phyloP scores from a whole-genome alignment of 1,139 yeast species.

The Kluyveromyces sp. region DNA sequence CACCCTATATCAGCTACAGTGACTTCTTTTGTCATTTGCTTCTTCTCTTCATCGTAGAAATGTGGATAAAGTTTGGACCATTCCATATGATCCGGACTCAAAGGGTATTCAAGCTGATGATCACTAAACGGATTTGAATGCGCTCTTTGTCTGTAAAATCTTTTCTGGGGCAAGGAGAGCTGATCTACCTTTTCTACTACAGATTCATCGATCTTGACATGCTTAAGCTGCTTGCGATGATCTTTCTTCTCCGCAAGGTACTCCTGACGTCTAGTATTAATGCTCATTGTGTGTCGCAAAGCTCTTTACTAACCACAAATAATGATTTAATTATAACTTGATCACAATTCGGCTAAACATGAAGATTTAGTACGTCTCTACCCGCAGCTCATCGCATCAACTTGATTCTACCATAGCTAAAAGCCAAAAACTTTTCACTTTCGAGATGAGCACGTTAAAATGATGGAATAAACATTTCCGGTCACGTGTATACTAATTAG shows the following conservation, averaged over 20 bases:
- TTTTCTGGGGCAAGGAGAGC: slow-evolving; percentile 65
- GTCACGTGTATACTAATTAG: background rate
- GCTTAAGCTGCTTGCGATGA: slow-evolving; percentile 36
- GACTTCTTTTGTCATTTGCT: slow-evolving; percentile 48
- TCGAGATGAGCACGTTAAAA: too few species aligned
- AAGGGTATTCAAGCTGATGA: slow-evolving; percentile 84
- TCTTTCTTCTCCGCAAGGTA: slow-evolving; percentile 32
- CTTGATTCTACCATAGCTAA: background rate
- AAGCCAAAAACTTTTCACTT: background rate
- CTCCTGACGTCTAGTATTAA: slow-evolving; percentile 22
- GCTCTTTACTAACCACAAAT: background rate
- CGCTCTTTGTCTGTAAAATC: slow-evolving; percentile 92
- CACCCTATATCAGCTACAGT: slow-evolving; percentile 96
- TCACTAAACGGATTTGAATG: slow-evolving; percentile 97
- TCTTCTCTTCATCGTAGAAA: slow-evolving; percentile 38
- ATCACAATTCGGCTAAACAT: too few species aligned
- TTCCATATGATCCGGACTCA: slow-evolving; percentile 73
- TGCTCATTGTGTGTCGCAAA: background rate
- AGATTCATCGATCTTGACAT: slow-evolving; percentile 31
- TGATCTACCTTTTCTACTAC: slow-evolving; percentile 17
- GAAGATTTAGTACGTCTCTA: too few species aligned
- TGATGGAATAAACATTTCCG: too few species aligned
- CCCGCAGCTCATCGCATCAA: background rate
- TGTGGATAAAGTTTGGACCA: slow-evolving; percentile 76
- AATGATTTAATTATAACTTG: too few species aligned